Evolutionary conservation across 73 alveolate genomes (phyloP).

Genomic region (Halteria grandinella): DNA sequence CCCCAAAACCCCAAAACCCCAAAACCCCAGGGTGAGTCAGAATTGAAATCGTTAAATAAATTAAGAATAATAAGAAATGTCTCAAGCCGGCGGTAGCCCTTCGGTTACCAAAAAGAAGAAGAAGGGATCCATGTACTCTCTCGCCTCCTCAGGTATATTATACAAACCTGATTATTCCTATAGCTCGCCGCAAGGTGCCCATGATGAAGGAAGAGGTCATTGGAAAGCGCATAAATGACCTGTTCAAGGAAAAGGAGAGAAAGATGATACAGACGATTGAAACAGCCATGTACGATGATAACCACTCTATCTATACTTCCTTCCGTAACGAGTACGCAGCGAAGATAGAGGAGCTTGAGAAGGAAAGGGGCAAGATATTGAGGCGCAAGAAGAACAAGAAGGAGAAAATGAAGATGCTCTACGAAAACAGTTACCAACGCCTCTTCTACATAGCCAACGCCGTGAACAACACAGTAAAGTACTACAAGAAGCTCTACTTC

Average conservation of each 20-base stretch:
- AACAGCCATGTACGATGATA: slow-evolving; percentile 55
- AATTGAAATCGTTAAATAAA: too few species aligned
- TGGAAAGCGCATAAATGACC: slow-evolving; percentile 63
- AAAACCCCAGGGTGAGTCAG: too few species aligned
- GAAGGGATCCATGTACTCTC: slow-evolving; percentile 60
- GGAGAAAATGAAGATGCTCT: slow-evolving; percentile 35
- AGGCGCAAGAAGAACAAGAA: slow-evolving; percentile 61
- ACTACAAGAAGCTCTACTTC: slow-evolving; percentile 46
- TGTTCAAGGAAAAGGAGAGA: slow-evolving; percentile 46
- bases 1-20: too few species aligned
- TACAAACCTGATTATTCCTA: neutral
- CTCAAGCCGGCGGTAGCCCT: too few species aligned
- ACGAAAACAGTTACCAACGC: slow-evolving; percentile 30
- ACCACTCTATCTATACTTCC: slow-evolving; percentile 26
- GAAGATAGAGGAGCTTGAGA: slow-evolving; percentile 49
- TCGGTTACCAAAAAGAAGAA: too few species aligned
- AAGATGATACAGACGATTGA: slow-evolving; percentile 39
- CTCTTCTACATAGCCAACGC: slow-evolving; percentile 33
- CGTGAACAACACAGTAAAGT: slow-evolving; percentile 39
- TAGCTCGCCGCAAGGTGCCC: too few species aligned
- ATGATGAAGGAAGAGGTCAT: slow-evolving; percentile 48
- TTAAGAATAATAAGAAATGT: too few species aligned
- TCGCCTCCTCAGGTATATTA: slow-evolving; percentile 43
- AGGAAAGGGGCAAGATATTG: slow-evolving; percentile 57
- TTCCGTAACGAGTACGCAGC: slow-evolving; percentile 30